phyloP scores from a whole-genome alignment of 495 filamentous ascomycete genomes.

The Annulohypoxylon moriforme region DNA sequence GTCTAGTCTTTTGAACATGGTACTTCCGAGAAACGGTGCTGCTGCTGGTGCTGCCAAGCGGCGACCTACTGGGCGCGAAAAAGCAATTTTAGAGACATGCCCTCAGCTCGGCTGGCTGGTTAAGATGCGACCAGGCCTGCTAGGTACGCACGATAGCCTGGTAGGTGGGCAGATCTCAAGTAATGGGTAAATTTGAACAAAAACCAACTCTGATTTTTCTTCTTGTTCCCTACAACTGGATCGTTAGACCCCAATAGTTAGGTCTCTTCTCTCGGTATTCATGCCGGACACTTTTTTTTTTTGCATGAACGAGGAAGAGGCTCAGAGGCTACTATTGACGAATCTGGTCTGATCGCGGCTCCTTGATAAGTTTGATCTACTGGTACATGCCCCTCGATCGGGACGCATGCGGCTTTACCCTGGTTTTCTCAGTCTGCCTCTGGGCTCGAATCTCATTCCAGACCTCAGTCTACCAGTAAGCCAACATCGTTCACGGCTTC shows the following conservation, averaged over 20 bases:
- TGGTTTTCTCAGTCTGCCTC: constrained; percentile 14
- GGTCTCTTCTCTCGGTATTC: constrained; percentile 17
- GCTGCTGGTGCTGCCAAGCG: constrained; percentile 15
- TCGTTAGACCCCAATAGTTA: constrained; percentile 36
- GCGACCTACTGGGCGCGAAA: constrained; percentile 33
- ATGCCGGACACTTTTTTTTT: constrained; percentile 31
- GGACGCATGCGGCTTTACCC: constrained; percentile 37
- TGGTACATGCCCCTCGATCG: constrained; percentile 31
- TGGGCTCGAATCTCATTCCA: constrained; percentile 36
- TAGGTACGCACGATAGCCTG: constrained; percentile 12
- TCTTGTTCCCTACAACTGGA: constrained; percentile 26
- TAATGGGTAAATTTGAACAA: constrained; percentile 9
- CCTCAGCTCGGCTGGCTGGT: constrained; percentile 26
- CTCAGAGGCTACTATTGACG: constrained; percentile 37
- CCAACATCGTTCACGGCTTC: constrained; percentile 31
- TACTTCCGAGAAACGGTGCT: constrained; percentile 15
- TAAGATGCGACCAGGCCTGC: constrained; percentile 25
- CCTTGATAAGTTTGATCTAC: constrained; percentile 42
- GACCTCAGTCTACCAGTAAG: constrained; percentile 12
- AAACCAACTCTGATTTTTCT: constrained; percentile 8
- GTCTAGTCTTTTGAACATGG: constrained; percentile 14
- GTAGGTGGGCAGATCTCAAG: constrained; percentile 28
- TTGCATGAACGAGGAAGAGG: constrained; percentile 47
- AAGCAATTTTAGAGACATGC: constrained; percentile 42
- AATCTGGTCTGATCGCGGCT: constrained; percentile 25